These are phyloP conservation scores for Mycena epipterygia DNA, from an alignment of 768 basidiomycete species.

Conservation along the genomic window DNA sequence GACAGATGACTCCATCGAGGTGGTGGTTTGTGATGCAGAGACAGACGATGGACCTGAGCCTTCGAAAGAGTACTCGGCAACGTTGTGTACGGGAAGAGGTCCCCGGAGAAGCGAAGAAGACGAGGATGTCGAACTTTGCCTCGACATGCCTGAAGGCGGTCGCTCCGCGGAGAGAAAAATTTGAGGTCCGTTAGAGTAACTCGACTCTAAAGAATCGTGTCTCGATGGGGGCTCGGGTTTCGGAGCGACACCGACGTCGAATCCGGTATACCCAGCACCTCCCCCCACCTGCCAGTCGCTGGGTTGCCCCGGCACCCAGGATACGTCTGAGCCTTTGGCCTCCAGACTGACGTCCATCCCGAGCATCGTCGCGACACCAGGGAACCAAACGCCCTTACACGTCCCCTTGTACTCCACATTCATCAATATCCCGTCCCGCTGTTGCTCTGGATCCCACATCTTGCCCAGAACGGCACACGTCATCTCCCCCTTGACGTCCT, in stretches of 20 bases:
- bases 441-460: slow-evolving; percentile 51
- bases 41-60: slow-evolving; percentile 52
- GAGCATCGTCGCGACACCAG: slow-evolving; percentile 85
- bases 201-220: slow-evolving; percentile 65
- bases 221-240: slow-evolving; percentile 52
- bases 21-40: slow-evolving; percentile 38
- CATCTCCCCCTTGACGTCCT: slow-evolving; percentile 78
- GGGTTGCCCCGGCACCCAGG: slow-evolving; percentile 70
- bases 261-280: slow-evolving; percentile 79
- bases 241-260: slow-evolving; percentile 64
- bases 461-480: slow-evolving; percentile 70
- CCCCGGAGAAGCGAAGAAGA: slow-evolving; percentile 80
- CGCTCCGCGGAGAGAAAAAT: slow-evolving; percentile 38
- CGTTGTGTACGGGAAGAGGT: slow-evolving; percentile 74
- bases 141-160: slow-evolving; percentile 36
- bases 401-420: slow-evolving; percentile 78
- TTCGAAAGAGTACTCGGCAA: slow-evolving; percentile 86
- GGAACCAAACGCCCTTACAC: slow-evolving; percentile 85
- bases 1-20: slow-evolving; percentile 56
- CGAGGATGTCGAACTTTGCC: slow-evolving; percentile 59
- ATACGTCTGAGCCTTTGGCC: slow-evolving; percentile 75
- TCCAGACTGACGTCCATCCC: slow-evolving; percentile 83
- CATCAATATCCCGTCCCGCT: slow-evolving; percentile 70
- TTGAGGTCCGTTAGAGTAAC: slow-evolving; percentile 40
- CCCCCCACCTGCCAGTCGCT: slow-evolving; percentile 74